phyloP scores from a whole-genome alignment of 495 filamentous ascomycete species.

The Podospora tetraspora region DNA sequence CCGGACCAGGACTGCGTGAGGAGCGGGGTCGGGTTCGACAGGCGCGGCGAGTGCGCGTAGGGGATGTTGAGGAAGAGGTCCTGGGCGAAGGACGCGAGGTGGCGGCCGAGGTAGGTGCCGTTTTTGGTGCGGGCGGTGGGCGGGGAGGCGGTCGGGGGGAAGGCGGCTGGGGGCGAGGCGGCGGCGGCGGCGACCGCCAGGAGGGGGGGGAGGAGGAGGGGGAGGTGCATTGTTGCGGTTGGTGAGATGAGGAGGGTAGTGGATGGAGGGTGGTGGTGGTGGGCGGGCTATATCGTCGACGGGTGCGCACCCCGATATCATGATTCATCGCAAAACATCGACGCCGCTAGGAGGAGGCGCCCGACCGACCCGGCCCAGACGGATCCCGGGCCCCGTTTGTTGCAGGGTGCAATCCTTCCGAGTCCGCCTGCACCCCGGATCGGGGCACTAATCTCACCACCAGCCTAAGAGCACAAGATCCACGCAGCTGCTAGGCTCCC shows the following conservation, averaged over 20 bases:
- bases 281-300: not conserved
- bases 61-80: constrained; percentile 53
- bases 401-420: not conserved
- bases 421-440: not conserved
- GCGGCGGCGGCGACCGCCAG: not conserved
- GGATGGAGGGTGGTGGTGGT: too few relatives aligned
- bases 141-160: too few relatives aligned
- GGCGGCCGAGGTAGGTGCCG: constrained; percentile 42
- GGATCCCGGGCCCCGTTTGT: not conserved
- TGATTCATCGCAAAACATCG: not conserved
- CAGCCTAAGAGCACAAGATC: not conserved
- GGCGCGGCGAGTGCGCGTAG: constrained; percentile 44
- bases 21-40: constrained; percentile 30
- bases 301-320: too few relatives aligned
- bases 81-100: constrained; percentile 40
- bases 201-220: not conserved
- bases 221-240: too few relatives aligned
- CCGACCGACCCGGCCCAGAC: too few relatives aligned
- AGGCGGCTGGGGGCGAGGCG: not conserved
- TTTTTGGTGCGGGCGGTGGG: constrained; percentile 22
- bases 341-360: too few relatives aligned
- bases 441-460: too few relatives aligned
- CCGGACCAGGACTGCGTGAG: constrained; percentile 26
- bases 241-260: too few relatives aligned
- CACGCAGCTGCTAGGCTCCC: not conserved